Base-by-base conservation (phyloP, 2,329 filamentous ascomycete species). In the Tolypocladium album region DNA sequence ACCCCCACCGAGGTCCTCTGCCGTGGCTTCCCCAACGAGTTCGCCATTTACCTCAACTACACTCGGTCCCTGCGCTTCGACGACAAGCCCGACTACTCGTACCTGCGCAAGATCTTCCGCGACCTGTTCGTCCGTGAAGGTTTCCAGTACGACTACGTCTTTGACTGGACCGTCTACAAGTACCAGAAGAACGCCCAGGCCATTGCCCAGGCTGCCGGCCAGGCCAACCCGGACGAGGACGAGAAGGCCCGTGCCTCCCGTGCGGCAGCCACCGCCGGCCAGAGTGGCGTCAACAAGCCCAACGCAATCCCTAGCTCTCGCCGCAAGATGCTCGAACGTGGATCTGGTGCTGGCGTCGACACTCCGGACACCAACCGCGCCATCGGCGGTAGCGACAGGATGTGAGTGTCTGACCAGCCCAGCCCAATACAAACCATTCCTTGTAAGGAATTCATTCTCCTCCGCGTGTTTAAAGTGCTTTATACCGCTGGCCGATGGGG, bases 91-190 rank as follows among this genome's bases (percentile, higher is more conserved):
- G 94, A 99, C 77, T 99, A 99, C 82, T 97, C 92, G 67, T 99
- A 99, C 79, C 89, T 99, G 61, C 91, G 94, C 78, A 97, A 97
- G 88, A 97, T 99, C 79, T 99, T 99, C 90, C 92, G 94, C 64
- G 94, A 99, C 74, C 87, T 99, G 62, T 99, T 99, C 72, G 94
- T 99, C 67, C 92, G 94, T 64, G 94, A 97, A 78, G 94, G 93
- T 60, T 99, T 97, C 87, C 94, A 99, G 81, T 97, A 99, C 77
- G 94, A 99, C 78, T 97, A 99, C 70, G 94, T 99, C 69, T 99
- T 99, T 71, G 94, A 99, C 80, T 99, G 94, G 94, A 99, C 94
- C 62, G 94, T 97, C 71, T 97, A 97, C 86, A 97, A 97, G 82
- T 97, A 97, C 83, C 92, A 97, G 85, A 97, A 97, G 88, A 97